Evolutionary conservation across 768 basidiomycete species (phyloP), one percentile per base, ranked within the genome.

Genomic region (Strobilomyces dryophilus): DNA sequence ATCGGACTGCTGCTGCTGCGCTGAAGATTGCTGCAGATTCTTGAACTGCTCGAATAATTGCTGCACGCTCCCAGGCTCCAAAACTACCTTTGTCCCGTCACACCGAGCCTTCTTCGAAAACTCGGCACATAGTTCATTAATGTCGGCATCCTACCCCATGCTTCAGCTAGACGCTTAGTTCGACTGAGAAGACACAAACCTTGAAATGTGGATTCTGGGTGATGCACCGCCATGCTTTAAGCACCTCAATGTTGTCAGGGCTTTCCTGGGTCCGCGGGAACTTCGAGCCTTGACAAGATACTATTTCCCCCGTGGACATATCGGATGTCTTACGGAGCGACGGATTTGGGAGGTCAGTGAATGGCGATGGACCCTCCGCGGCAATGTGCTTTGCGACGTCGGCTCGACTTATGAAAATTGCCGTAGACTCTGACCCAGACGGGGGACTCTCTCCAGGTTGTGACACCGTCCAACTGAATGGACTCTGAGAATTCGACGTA

Each of bases 31-130:
- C 43, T 54, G 50, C 35, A 48, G 37, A 49, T 69, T 69, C 50
- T 71, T 64, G 39, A 79, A 70, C 45, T 61, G 70, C 58, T 78
- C 74, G 55, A 80, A 69, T 45, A 79, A 67, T 37, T 74, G 70
- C 47, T 67, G 69, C 53, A 79, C 72, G 35, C 74, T 69, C 53
- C 73, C 67, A 7, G 76, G 75, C 55, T 80, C 87, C 45, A 92
- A 69, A 18, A 92, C 90, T 36, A 91, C 86, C 72, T 88, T 89
- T 26, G 82, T 83, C 35, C 91, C 91, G 55, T 92, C 90, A 62
- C 91, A 93, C 42, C 82, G 78, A 44, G 91, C 91, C 73, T 93
- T 92, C 63, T 70, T 79, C 43, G 88, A 79, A 64, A 93, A 90
- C 68, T 92, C 87, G 8, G 81, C 61, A 64, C 91, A 93, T 21